Percentiles rank a stretch among this genome's conserved stretches.
phyloP scores from a whole-genome alignment of 495 filamentous ascomycete genomes.

The Schizothecium vesticola region DNA sequence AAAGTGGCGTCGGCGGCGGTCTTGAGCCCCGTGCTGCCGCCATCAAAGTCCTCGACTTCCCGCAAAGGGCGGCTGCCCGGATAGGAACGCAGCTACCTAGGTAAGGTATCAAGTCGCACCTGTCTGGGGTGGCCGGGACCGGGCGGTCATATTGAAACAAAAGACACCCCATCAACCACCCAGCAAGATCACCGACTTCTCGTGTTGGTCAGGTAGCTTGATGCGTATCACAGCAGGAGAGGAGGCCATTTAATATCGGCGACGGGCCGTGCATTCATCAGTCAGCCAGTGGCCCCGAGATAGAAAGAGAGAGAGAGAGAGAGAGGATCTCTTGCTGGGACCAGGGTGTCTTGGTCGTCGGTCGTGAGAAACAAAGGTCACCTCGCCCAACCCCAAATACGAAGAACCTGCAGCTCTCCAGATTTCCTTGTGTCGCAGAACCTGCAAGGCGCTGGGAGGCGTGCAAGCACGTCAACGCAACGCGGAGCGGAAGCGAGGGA shows the following conservation, averaged over 20 bases:
- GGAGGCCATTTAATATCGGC: conserved; percentile 2
- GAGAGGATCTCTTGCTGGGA: background rate
- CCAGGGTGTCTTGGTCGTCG: background rate
- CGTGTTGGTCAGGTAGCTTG: conserved; percentile 2
- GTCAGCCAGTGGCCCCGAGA: background rate
- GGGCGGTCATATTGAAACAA: conserved; percentile 2
- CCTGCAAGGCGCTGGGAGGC: conserved; percentile 3
- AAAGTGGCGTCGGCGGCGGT: background rate
- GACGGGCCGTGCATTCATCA: background rate
- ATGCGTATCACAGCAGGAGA: background rate
- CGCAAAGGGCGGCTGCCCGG: background rate
- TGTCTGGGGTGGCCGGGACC: background rate
- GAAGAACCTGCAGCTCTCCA: conserved; percentile 11
- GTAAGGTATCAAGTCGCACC: background rate
- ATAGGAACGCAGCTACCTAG: background rate
- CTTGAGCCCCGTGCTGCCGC: background rate
- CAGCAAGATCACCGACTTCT: background rate
- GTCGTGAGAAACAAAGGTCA: background rate
- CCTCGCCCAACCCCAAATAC: background rate
- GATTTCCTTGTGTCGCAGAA: conserved; percentile 8
- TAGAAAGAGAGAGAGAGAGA: background rate
- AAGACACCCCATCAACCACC: background rate
- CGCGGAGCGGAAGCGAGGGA: background rate
- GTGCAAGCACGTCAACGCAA: conserved; percentile 8
- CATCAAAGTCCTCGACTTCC: background rate